Evolutionary conservation across 257 asterid species (phyloP).

Genomic region (Capsicum baccatum): DNA sequence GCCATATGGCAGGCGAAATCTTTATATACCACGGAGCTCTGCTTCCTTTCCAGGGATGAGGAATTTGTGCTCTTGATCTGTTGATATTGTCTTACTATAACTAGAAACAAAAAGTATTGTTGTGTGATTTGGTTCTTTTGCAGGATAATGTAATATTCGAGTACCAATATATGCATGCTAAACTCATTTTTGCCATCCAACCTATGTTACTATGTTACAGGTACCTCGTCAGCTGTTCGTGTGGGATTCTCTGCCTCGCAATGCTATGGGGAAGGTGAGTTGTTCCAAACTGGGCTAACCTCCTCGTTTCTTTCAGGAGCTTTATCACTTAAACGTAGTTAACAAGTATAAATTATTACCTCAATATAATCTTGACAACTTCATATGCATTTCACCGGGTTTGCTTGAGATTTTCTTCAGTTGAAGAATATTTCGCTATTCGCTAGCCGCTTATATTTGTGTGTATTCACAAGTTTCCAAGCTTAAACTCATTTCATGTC

Average conservation of each 20-base stretch:
- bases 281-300: not conserved
- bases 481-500: not conserved
- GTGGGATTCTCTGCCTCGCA: slow-evolving; percentile 87
- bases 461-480: not conserved
- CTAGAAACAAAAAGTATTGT: not conserved
- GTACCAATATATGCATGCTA: not conserved
- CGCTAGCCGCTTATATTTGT: not conserved
- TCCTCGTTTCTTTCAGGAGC: not conserved
- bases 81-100: not conserved
- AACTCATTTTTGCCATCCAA: not conserved
- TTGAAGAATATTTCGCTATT: not conserved
- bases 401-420: not conserved
- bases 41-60: not conserved
- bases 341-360: not conserved
- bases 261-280: slow-evolving; percentile 97
- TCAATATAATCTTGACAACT: not conserved
- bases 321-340: not conserved
- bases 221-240: slow-evolving; percentile 71
- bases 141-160: not conserved
- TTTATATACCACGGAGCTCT: not conserved
- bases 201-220: slow-evolving; percentile 40
- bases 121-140: not conserved
- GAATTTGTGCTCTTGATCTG: not conserved
- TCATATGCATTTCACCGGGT: not conserved
- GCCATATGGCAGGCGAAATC: not conserved